These are phyloP conservation scores for Helianthus tuberosus DNA, from an alignment of 129 eudicot genomes.

Conservation along the genomic window DNA sequence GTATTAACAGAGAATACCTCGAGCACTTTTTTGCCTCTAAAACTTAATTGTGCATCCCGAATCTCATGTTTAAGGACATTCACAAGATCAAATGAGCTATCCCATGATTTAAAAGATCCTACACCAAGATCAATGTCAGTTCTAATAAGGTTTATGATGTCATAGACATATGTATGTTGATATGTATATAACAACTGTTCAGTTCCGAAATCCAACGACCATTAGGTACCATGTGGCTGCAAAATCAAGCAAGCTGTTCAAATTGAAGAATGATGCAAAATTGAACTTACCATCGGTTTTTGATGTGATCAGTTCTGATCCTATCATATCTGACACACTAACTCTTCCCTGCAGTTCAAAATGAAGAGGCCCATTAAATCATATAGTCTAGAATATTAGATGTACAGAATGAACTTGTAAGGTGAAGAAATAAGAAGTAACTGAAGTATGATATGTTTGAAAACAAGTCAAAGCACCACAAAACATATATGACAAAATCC, in stretches of 20 bases:
- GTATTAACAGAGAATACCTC: conserved; percentile 47
- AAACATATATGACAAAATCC: neutral
- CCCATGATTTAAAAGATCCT: conserved; percentile 71
- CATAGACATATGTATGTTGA: conserved; percentile 2
- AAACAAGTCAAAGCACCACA: conserved; percentile 5
- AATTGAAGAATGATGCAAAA: neutral
- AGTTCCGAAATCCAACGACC: neutral
- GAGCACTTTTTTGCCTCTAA: conserved; percentile 81
- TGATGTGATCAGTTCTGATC: conserved; percentile 55
- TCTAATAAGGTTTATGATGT: neutral
- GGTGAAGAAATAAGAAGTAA: conserved; percentile 5
- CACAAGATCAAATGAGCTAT: conserved; percentile 72
- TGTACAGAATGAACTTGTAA: conserved; percentile 8
- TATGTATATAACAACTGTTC: neutral
- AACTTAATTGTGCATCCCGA: conserved; percentile 84
- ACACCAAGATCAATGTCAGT: conserved; percentile 25
- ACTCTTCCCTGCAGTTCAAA: conserved; percentile 59
- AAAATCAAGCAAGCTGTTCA: neutral
- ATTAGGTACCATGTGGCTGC: neutral
- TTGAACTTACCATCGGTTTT: conserved; percentile 67
- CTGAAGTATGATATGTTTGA: neutral
- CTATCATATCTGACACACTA: conserved; percentile 69
- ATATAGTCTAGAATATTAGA: conserved; percentile 1
- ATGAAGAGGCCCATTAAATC: conserved; percentile 12
- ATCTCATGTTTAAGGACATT: conserved; percentile 75